Conservation (phyloP, 371 early-diverging fungal genomes). For the Mucor racemosus region DNA sequence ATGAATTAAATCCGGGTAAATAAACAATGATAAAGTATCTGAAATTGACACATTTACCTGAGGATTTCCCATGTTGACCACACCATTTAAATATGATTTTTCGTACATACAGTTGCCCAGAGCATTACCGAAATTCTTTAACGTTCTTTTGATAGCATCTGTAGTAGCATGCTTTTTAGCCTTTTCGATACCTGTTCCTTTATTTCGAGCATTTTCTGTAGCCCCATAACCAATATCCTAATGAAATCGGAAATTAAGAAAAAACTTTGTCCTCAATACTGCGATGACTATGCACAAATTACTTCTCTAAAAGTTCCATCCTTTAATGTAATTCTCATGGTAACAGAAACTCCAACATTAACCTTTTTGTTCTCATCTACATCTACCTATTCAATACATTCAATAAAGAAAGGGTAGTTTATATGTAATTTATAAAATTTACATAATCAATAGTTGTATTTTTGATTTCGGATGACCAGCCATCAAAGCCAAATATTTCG, state of each 20-base stretch:
- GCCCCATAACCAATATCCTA: constrained; percentile 54
- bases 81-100: constrained; percentile 75
- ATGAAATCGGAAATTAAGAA: not conserved
- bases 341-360: constrained; percentile 82
- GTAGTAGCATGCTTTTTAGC: constrained; percentile 97
- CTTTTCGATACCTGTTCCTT: constrained; percentile 89
- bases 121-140: constrained; percentile 93
- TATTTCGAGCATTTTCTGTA: constrained; percentile 83
- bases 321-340: constrained; percentile 87
- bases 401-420: not conserved
- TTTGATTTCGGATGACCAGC: constrained; percentile 91
- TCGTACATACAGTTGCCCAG: constrained; percentile 97
- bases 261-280: not conserved
- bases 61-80: constrained; percentile 47
- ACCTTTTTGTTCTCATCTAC: constrained; percentile 55
- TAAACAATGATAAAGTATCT: not conserved
- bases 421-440: constrained; percentile 4
- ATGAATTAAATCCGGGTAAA: not conserved
- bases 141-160: constrained; percentile 94
- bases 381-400: constrained; percentile 34
- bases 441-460: constrained; percentile 83
- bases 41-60: constrained; percentile 26
- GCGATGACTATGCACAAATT: not conserved
- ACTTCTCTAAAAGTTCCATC: constrained; percentile 96
- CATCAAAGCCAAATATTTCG: constrained; percentile 97